Evolutionary conservation across 1,139 yeast genomes (phyloP), one percentile per base, ranked within the genome.

Genomic region (Candida sp.): DNA sequence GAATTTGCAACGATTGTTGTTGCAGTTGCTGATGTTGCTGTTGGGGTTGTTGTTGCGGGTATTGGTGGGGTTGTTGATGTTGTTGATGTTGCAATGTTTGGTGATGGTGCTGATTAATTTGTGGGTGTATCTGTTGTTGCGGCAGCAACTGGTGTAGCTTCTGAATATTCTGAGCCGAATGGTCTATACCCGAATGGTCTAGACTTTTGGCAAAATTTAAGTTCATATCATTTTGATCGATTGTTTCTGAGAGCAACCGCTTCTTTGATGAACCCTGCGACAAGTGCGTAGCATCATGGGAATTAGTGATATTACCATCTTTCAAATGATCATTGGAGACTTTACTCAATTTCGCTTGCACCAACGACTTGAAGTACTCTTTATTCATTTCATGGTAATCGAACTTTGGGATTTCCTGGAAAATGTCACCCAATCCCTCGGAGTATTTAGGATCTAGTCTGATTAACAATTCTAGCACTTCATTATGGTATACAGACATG

Each of bases 401-500:
- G 44, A 69, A 69, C 40, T 58, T 62, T 8, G 74, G 73, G 12
- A 70, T 59, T 23, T 60, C 64, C 3, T 48, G 48, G 46, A 66
- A 68, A 1, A 67, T 51, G 38, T 61, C 61, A 1, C 62, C 69
- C 30, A 68, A 50, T 1, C 65, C 72, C 32, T 67, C 68, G 3
- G 57, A 53, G 45, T 63, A 69, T 36, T 54, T 58, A 3, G 58
- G 48, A 43, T 68, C 74, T 30, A 63, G 43, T 30, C 61, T 54
- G 5, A 62, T 60, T 22, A 69, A 52, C 43, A 70, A 55, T 1
- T 70, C 72, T 22, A 69, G 50, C 2, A 70, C 63, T 40, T 69
- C 73, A 47, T 69, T 70, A 47, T 70, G 75, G 47, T 70, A 70
- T 9, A 62, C 61, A 1, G 73, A 66, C 64, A 70, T 66, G 46